Conservation (phyloP, 2,329 filamentous ascomycete genomes). For the Phoma sp. region DNA sequence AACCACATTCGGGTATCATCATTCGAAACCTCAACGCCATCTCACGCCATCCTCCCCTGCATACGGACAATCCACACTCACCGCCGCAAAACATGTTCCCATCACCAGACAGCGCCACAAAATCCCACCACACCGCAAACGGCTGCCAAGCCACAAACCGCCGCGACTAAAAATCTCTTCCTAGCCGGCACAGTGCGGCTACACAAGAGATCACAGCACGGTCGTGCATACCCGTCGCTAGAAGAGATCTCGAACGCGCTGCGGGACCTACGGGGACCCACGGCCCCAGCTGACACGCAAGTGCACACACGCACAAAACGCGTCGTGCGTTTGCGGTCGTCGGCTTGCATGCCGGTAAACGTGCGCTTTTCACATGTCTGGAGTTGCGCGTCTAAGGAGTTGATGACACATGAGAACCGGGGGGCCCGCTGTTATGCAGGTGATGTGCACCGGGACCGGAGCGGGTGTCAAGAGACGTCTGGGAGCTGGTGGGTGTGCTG, state of each 20-base stretch:
- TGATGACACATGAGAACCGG: constrained; percentile 15
- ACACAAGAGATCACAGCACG: background rate
- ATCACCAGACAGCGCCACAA: constrained; percentile 19
- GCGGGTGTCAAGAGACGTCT: background rate
- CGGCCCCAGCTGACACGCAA: constrained; percentile 6
- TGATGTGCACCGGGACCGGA: constrained; percentile 13
- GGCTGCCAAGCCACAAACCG: constrained; percentile 16
- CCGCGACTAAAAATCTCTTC: constrained; percentile 12
- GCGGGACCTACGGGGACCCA: constrained; percentile 16
- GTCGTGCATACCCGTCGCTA: constrained; percentile 20
- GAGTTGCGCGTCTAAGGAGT: background rate
- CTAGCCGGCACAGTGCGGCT: background rate
- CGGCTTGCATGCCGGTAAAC: constrained; percentile 2
- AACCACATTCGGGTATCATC: constrained; percentile 1
- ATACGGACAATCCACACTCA: constrained; percentile 2
- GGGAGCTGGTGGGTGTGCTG: background rate
- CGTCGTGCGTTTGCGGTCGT: background rate
- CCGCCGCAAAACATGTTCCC: constrained; percentile 10
- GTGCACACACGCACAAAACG: constrained; percentile 1
- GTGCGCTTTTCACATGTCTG: constrained; percentile 1
- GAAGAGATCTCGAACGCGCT: constrained; percentile 18
- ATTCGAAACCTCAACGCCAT: constrained; percentile 4
- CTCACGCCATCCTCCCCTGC: constrained; percentile 10
- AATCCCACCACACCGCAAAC: constrained; percentile 11
- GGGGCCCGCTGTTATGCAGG: constrained; percentile 8